Evolutionary conservation across 164 flowering plant genomes (phyloP), one percentile per base, ranked within the genome.

Genomic region (Malania oleifera): DNA sequence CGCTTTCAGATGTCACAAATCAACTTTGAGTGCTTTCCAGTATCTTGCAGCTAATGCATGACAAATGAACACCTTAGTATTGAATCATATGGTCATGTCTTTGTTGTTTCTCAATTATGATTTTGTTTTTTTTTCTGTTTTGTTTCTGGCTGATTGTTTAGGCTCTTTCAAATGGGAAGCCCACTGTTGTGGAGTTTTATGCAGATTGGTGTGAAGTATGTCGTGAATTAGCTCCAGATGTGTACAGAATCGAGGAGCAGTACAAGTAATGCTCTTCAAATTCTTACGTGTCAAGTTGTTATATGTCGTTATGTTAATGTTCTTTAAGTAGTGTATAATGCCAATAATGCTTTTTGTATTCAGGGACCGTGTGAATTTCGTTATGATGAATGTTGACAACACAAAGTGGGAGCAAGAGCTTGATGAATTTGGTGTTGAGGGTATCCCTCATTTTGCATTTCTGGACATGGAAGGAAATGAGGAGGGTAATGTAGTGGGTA

Each of bases 201-300:
- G 99, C 99, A 12, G 99, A 93, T 77, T 93, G 99, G 98, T 92
- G 96, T 69, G 98, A 91, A 79, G 98, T 89, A 39, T 91, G 99
- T 63, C 78, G 92, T 35, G 96, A 90, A 75, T 72, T 88, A 68
- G 97, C 95, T 53, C 97, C 96, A 7, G 99, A 93, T 71, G 84
- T 90, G 12, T 93, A 89, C 76, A 86, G 80, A 75, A 87, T 90
- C 45, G 95, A 93, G 77, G 91, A 88, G 79, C 82, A 90, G 61
- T 93, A 71, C 87, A 93, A 71, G 99, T 93, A 83, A 75, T 52
- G 2, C 39, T 28, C 1, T 19, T 52, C 27, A 11, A 40, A 10
- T 35, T 48, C 5, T 48, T 57, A 1, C 52, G 13, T 12, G 39
- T 19, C 53, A 24, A 9, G n/a, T 18, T 22, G 5, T 59, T 25